Conservation (phyloP, 805 yeast species). For the Metschnikowia proteae region DNA sequence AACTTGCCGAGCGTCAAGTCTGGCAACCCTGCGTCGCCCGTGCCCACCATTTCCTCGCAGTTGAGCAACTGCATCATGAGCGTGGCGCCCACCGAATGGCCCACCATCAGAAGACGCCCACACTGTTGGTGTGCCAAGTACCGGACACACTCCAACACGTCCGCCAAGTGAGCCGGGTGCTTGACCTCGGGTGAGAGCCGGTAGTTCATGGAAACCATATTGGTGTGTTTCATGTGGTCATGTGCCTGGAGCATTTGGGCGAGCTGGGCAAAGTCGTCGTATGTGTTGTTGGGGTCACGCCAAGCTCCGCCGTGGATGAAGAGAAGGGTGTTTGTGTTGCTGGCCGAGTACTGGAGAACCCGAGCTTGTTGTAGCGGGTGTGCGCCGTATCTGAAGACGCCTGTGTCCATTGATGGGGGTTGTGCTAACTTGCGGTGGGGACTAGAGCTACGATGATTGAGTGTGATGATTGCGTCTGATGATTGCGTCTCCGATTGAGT, state of each 20-base stretch:
- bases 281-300: slow-evolving; percentile 67
- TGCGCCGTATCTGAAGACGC: slow-evolving; percentile 24
- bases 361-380: slow-evolving; percentile 32
- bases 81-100: slow-evolving; percentile 84
- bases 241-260: slow-evolving; percentile 10
- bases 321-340: slow-evolving; percentile 33
- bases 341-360: slow-evolving; percentile 20
- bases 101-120: slow-evolving; percentile 38
- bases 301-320: slow-evolving; percentile 89
- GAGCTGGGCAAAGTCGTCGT: slow-evolving; percentile 47
- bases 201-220: slow-evolving; percentile 49
- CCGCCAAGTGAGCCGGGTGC: slow-evolving; percentile 62
- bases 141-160: slow-evolving; percentile 46
- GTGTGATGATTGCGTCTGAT: too few relatives aligned
- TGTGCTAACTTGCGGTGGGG: not conserved
- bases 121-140: slow-evolving; percentile 21
- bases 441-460: too few relatives aligned
- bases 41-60: slow-evolving; percentile 17
- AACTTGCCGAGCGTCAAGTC: slow-evolving; percentile 3
- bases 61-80: slow-evolving; percentile 52
- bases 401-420: not conserved
- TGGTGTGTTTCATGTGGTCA: slow-evolving; percentile 4
- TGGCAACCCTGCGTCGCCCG: not conserved
- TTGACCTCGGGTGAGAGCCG: slow-evolving; percentile 57
- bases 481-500: too few relatives aligned